A percentile compares a stretch with the other conserved stretches of the same genome.
Evolutionary conservation across 805 yeast genomes (phyloP).

Genomic region (Ogataea neopini): DNA sequence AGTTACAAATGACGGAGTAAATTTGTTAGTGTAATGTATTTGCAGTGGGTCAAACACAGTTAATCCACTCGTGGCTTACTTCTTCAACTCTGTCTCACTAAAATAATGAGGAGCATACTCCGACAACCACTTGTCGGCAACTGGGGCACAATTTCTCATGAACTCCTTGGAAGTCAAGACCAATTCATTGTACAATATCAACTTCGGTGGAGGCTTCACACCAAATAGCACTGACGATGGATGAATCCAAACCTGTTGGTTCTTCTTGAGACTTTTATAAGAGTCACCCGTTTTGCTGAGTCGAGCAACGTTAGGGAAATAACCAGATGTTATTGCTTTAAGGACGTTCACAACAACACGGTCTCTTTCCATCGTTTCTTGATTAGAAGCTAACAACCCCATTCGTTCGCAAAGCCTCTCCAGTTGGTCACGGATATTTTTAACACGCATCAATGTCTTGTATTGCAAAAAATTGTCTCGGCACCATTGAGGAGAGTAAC

Average conservation of each 20-base stretch:
- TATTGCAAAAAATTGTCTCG: constrained; percentile 78
- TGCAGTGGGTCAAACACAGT: too few species aligned
- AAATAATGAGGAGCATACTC: constrained; percentile 72
- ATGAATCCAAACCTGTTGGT: constrained; percentile 76
- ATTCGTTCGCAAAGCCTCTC: constrained; percentile 57
- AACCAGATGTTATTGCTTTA: constrained; percentile 65
- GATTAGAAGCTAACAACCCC: constrained; percentile 40
- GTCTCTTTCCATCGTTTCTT: constrained; percentile 32
- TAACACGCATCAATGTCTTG: constrained; percentile 65
- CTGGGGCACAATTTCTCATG: constrained; percentile 77
- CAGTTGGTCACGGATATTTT: constrained; percentile 72
- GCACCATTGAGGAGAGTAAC: constrained; percentile 79
- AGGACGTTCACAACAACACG: constrained; percentile 40
- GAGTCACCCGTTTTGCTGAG: constrained; percentile 65
- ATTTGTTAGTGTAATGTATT: too few species aligned
- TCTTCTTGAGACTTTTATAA: constrained; percentile 64
- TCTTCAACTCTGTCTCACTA: constrained; percentile 17
- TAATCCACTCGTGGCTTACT: too few species aligned
- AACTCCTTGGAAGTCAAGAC: constrained; percentile 85
- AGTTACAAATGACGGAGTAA: too few species aligned
- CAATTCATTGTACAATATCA: constrained; percentile 78
- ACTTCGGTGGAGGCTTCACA: constrained; percentile 69
- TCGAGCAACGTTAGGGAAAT: constrained; percentile 64
- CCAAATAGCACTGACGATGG: constrained; percentile 77
- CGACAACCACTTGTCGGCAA: constrained; percentile 69